These are phyloP conservation scores for Lantana camara DNA, from an alignment of 257 asterid genomes.

Conservation along the genomic window DNA sequence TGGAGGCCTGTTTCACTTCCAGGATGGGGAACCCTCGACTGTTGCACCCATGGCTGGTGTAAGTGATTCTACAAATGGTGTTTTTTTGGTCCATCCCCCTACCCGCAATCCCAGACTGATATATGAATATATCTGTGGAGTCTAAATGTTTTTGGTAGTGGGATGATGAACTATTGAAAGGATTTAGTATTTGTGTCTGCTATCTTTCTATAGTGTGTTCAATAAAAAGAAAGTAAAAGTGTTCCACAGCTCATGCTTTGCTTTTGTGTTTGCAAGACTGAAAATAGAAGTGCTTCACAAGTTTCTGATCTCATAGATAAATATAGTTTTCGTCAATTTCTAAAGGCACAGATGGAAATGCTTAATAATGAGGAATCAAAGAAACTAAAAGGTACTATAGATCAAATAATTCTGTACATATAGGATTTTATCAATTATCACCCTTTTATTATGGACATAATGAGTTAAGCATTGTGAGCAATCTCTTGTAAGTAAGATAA, in stretches of 20 bases:
- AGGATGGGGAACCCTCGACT: slow-evolving; percentile 82
- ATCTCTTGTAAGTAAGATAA: neutral
- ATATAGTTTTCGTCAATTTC: neutral
- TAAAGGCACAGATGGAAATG: neutral
- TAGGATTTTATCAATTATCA: slow-evolving; percentile 4
- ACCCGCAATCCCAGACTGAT: neutral
- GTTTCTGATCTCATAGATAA: neutral
- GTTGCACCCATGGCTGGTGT: slow-evolving; percentile 84
- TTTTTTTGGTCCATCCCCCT: neutral
- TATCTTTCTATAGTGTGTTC: neutral
- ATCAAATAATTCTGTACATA: neutral
- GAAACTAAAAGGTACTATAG: neutral
- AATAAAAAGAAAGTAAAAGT: neutral
- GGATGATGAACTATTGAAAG: neutral
- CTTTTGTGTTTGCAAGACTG: neutral
- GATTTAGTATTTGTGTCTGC: neutral
- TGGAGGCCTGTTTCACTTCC: slow-evolving; percentile 92
- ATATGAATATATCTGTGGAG: neutral
- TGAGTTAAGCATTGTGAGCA: neutral
- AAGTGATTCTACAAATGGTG: slow-evolving; percentile 34
- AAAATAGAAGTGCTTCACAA: neutral
- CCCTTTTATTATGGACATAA: neutral
- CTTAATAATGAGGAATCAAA: neutral
- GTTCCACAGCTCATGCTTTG: neutral
- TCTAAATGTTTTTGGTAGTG: neutral